These are phyloP conservation scores for Acanthamoeba divionensis DNA, from an alignment of 208 protist genomes.

Conservation along the genomic window DNA sequence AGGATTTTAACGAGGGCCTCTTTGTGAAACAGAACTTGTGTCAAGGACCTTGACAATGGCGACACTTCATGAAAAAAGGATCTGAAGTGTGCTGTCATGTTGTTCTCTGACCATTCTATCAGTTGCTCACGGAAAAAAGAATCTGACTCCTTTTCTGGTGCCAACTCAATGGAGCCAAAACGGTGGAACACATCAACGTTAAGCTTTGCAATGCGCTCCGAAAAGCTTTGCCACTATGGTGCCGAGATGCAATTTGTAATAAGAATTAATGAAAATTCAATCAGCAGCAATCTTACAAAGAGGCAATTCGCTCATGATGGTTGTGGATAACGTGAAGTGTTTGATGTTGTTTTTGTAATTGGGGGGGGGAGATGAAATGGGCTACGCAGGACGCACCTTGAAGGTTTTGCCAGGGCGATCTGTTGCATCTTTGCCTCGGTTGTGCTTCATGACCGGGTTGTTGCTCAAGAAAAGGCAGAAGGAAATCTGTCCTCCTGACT, in stretches of 20 bases:
- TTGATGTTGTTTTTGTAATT: neutral
- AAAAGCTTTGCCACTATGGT: slow-evolving; percentile 34
- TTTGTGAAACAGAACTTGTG: slow-evolving; percentile 9
- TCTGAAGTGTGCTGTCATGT: slow-evolving; percentile 48
- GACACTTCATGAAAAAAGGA: slow-evolving; percentile 1
- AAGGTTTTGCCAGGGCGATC: too few species aligned
- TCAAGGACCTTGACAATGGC: slow-evolving; percentile 29
- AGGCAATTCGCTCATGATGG: neutral
- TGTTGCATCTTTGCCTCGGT: too few species aligned
- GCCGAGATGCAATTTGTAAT: neutral
- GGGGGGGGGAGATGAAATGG: too few species aligned
- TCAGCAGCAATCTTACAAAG: neutral
- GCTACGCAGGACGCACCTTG: too few species aligned
- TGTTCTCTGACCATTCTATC: slow-evolving; percentile 40
- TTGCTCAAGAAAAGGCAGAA: too few species aligned
- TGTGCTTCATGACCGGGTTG: too few species aligned
- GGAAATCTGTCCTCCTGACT: too few species aligned
- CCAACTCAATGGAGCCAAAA: slow-evolving; percentile 39
- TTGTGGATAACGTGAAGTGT: neutral
- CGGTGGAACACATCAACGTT: slow-evolving; percentile 54
- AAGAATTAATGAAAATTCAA: neutral
- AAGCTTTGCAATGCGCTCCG: slow-evolving; percentile 31
- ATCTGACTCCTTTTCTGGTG: neutral
- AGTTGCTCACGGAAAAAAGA: slow-evolving; percentile 52
- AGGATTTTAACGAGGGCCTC: neutral